phyloP scores from a whole-genome alignment of 2,329 filamentous ascomycete species.

The Xylariales sp. region DNA sequence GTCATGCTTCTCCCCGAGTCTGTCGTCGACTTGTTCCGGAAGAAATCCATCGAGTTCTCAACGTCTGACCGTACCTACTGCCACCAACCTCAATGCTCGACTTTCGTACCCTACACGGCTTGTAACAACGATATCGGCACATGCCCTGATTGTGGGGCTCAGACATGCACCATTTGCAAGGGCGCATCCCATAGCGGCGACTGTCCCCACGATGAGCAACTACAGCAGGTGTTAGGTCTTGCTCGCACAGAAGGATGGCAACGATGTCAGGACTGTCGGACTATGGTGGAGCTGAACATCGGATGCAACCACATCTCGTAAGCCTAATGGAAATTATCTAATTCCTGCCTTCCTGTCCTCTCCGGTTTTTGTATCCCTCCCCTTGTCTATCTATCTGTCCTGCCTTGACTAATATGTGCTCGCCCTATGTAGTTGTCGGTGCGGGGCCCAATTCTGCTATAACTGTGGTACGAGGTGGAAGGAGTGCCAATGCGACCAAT shows the following conservation, averaged over 20 bases:
- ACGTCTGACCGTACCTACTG: conserved; percentile 49
- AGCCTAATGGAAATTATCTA: conserved; percentile 20
- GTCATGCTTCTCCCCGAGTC: conserved; percentile 30
- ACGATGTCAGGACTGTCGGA: conserved; percentile 40
- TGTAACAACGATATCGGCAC: conserved; percentile 30
- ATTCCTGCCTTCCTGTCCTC: neutral
- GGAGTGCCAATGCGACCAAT: conserved; percentile 32
- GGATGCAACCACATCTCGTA: conserved; percentile 57
- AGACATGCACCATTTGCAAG: conserved; percentile 52
- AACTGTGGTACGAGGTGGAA: conserved; percentile 39
- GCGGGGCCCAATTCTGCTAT: conserved; percentile 46
- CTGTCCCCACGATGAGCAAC: conserved; percentile 39
- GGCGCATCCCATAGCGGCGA: conserved; percentile 35
- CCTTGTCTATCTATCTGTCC: too few relatives aligned
- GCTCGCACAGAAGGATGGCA: conserved; percentile 45
- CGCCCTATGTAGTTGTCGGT: conserved; percentile 40
- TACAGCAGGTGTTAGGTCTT: conserved; percentile 34
- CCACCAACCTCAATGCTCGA: conserved; percentile 34
- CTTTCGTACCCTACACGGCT: conserved; percentile 36
- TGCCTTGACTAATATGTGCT: too few relatives aligned
- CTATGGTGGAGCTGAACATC: conserved; percentile 41
- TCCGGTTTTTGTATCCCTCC: too few relatives aligned
- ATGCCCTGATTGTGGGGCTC: conserved; percentile 36
- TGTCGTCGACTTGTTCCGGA: conserved; percentile 31
- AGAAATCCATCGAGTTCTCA: conserved; percentile 44